These are phyloP conservation scores for Tetracladium setigerum DNA, from an alignment of 495 filamentous ascomycete genomes.

Conservation along the genomic window DNA sequence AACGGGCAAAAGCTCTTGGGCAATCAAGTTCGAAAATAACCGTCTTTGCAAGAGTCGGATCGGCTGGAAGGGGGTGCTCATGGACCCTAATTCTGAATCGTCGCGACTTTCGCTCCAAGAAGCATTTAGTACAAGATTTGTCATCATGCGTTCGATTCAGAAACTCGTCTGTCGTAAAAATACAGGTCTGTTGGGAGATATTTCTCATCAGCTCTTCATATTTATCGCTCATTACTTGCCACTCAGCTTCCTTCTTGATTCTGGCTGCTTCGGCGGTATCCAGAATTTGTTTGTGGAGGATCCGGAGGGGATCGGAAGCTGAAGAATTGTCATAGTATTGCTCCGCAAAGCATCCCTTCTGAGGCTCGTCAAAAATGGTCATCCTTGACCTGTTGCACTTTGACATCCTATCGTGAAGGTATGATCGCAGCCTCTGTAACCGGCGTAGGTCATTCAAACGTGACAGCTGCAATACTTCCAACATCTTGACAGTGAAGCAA, in stretches of 20 bases:
- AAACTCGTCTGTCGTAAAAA: slow-evolving; percentile 17
- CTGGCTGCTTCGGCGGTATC: slow-evolving; percentile 15
- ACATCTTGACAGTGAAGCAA: slow-evolving; percentile 18
- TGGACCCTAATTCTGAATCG: slow-evolving; percentile 14
- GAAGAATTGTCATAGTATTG: slow-evolving; percentile 27
- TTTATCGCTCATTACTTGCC: slow-evolving; percentile 17
- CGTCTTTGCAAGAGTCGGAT: slow-evolving; percentile 3
- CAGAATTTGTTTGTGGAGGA: slow-evolving; percentile 25
- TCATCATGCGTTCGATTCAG: slow-evolving; percentile 23
- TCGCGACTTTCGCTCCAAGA: slow-evolving; percentile 15
- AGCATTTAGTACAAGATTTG: slow-evolving; percentile 30
- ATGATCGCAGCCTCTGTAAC: slow-evolving; percentile 29
- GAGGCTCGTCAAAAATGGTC: slow-evolving; percentile 34
- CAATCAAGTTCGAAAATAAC: slow-evolving; percentile 19
- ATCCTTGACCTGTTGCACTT: not conserved
- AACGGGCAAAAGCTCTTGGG: slow-evolving; percentile 12
- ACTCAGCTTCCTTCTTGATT: slow-evolving; percentile 30
- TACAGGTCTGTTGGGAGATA: slow-evolving; percentile 16
- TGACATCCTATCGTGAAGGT: slow-evolving; percentile 28
- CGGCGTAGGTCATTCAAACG: slow-evolving; percentile 28
- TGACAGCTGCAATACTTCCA: slow-evolving; percentile 35
- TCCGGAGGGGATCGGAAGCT: slow-evolving; percentile 18
- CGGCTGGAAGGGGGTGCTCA: slow-evolving; percentile 6
- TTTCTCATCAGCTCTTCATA: slow-evolving; percentile 25
- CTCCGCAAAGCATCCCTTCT: slow-evolving; percentile 32